A percentile compares a stretch with the other conserved stretches of the same genome.
phyloP scores from a whole-genome alignment of 148 eudicot genomes.

The Chenopodium suecicum region DNA sequence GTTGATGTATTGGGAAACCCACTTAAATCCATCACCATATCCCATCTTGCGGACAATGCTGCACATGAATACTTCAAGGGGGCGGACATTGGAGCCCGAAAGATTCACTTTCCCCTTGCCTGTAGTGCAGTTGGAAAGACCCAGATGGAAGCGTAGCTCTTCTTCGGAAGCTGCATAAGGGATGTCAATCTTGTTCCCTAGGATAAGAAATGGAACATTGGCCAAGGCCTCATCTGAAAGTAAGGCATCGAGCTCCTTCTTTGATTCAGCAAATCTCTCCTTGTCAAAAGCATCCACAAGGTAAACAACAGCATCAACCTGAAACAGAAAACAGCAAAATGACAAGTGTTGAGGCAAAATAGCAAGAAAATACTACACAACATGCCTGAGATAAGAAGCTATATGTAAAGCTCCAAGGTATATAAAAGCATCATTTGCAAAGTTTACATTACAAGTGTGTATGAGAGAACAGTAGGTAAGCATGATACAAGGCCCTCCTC shows the following conservation, averaged over 20 bases:
- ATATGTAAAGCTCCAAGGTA: background rate
- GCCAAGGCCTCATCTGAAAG: constrained; percentile 42
- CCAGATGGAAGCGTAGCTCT: constrained; percentile 34
- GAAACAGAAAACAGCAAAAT: background rate
- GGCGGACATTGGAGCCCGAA: constrained; percentile 32
- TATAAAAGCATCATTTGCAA: background rate
- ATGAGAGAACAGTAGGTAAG: background rate
- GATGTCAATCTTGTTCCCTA: constrained; percentile 54
- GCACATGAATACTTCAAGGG: constrained; percentile 54
- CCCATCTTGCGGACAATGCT: constrained; percentile 56
- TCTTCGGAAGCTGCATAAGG: constrained; percentile 53
- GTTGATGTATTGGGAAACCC: constrained; percentile 46
- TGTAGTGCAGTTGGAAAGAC: constrained; percentile 40
- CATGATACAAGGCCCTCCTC: background rate
- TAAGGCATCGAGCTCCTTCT: constrained; percentile 41
- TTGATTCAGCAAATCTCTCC: constrained; percentile 49
- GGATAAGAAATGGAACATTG: constrained; percentile 42
- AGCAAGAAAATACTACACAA: background rate
- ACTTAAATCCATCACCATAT: constrained; percentile 49
- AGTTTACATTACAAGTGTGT: too few species aligned
- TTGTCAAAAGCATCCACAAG: constrained; percentile 48
- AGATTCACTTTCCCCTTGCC: constrained; percentile 47
- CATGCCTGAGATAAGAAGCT: background rate
- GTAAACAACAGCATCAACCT: constrained; percentile 53
- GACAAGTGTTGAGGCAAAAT: background rate